Evolutionary conservation across 75 land plant genomes (phyloP), one percentile per base, ranked within the genome.

Genomic region (Picea glauca): DNA sequence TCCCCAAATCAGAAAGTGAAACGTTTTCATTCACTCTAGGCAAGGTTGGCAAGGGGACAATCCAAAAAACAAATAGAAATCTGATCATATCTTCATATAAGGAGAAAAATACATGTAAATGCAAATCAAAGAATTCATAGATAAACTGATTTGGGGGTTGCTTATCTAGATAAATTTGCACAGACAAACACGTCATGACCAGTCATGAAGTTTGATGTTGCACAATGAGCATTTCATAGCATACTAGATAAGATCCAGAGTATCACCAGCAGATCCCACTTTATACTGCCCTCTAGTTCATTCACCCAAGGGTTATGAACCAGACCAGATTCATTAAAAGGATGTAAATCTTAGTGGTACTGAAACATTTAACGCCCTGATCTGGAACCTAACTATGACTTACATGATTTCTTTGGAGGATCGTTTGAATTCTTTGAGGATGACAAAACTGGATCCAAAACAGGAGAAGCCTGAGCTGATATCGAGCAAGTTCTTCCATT

Each of bases 371-470:
- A 50, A 50, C 11, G 56, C 21, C 8, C 8, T 43, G 3, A 43
- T 40, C 56, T 43, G 74, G 33, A 72, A 21, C 33, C 58, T 61
- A 62, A 73, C 13, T 32, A 21, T 4, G 63, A 21, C 76, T 79
- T 84, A 90, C 90, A 83, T 80, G 88, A 84, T 86, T 85, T 90
- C 80, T 82, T 88, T n/a, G 33, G 60, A 21, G 82, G 70, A 62
- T 80, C 86, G 57, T 54, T 84, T 14, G 62, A 62, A 21, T 76
- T 64, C 20, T 76, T 82, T n/a, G 86, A 83, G 2, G 90, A 78
- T 1, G 81, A 77, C 11, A 63, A 46, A 68, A 76, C 82, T 7
- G 84, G 86, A 78, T 82, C 88, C n/a, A 60, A 33, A 5, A 88
- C 84, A 43, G 86, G 74, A 60, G 84, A 74, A 13, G 76, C 82